Base-by-base conservation (phyloP, 345 rosid species). In the Raphanus raphanistrum region DNA sequence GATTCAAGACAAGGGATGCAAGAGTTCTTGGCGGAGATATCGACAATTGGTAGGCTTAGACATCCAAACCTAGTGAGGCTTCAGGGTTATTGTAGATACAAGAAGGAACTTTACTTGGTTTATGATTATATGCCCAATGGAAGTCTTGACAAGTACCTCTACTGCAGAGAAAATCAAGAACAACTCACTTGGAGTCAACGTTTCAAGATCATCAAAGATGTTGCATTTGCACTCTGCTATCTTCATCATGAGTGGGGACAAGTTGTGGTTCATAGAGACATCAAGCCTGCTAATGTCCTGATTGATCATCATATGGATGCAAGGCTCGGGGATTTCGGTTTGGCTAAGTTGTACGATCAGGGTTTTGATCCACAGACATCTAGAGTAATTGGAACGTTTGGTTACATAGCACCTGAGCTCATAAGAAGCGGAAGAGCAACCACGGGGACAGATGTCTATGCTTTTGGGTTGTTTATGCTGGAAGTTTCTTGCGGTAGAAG, bases 121-220 rank as follows among this genome's bases (percentile, higher is more conserved):
- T 86, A 82, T 71, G 86, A 86, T 48, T 84, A 63, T 29, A 82
- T 86, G 85, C 83, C 84, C 6, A 84, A 85, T 41, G 82, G 88
- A 36, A 85, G 88, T 36, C 84, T 84, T 13, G 89, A 86, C 78
- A 80, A 76, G 48, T 76, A 68, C 70, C 83, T 86, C 13, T 71
- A 77, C 64, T 0, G 63, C 15, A 11, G 57, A 70, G 2, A 13
- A 1, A 28, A 29, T 58, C 54, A 64, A 13, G 76, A 69, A 52
- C 29, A 60, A n/a, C 79, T 82, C 31, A 70, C 61, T 58, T 84
- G 87, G 89, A 36, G 10, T 32, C 85, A 82, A 43, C 55, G 85
- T 50, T 82, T 78, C 58, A 79, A 31, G 15, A 79, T 86, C 68
- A 32, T 86, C 28, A 82, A 71, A 68, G 84, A 82, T 0, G 77